These are phyloP conservation scores for Gossypium bickii DNA, from an alignment of 345 rosid genomes.

Conservation along the genomic window DNA sequence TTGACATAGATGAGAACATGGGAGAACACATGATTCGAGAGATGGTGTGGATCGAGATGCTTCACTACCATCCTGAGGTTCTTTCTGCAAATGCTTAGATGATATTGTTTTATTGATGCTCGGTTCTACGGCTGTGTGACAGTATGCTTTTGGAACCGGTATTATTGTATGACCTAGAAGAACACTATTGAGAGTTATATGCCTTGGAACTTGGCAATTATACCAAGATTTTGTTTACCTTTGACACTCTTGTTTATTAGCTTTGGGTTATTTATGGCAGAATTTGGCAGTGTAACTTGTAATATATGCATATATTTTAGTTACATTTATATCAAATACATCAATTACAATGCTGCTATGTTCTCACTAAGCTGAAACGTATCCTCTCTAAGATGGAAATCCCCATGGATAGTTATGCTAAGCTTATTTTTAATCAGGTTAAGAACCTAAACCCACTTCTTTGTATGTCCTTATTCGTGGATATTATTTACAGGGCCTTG, in stretches of 20 bases:
- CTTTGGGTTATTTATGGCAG: constrained; percentile 6
- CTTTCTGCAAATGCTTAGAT: constrained; percentile 29
- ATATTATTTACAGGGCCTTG: constrained; percentile 36
- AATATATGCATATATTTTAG: not conserved
- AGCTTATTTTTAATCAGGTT: constrained; percentile 48
- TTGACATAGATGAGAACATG: constrained; percentile 62
- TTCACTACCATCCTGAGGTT: constrained; percentile 64
- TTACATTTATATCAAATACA: too few species aligned
- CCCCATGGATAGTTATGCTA: constrained; percentile 52
- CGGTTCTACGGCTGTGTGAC: constrained; percentile 10
- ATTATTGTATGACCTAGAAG: constrained; percentile 7
- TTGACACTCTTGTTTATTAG: constrained; percentile 12
- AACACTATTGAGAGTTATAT: not conserved
- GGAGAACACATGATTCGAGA: constrained; percentile 57
- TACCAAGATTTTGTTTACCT: constrained; percentile 19
- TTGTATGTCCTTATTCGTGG: constrained; percentile 68
- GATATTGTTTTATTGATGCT: not conserved
- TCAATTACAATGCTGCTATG: constrained; percentile 40
- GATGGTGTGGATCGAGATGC: constrained; percentile 83
- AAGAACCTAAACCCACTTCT: constrained; percentile 58
- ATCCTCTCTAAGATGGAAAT: constrained; percentile 40
- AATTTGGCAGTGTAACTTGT: constrained; percentile 15
- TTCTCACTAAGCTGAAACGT: constrained; percentile 68
- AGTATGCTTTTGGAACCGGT: not conserved
- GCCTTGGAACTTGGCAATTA: constrained; percentile 3